A percentile compares a stretch with the other conserved stretches of the same genome.
Evolutionary conservation across 768 basidiomycete genomes (phyloP).

Genomic region (Infundibulicybe gibba): DNA sequence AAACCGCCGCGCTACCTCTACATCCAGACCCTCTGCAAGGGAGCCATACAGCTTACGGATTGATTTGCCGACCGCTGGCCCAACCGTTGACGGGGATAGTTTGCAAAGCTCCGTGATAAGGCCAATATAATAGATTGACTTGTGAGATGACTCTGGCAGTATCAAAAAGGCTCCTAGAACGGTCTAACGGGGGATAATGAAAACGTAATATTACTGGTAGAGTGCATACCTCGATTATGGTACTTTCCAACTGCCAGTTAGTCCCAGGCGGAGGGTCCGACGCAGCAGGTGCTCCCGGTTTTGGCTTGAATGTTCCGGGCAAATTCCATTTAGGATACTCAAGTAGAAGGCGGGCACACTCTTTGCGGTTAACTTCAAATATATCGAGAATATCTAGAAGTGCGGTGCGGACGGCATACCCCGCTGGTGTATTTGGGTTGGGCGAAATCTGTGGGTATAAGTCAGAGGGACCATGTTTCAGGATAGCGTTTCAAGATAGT

Average conservation of each 20-base stretch:
- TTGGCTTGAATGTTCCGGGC: constrained; percentile 81
- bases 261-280: constrained; percentile 51
- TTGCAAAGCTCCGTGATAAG: constrained; percentile 94
- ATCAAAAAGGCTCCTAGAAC: constrained; percentile 72
- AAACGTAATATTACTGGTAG: background rate
- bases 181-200: constrained; percentile 37
- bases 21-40: constrained; percentile 84
- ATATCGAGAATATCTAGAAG: constrained; percentile 80
- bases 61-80: constrained; percentile 94
- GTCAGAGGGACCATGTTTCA: too few relatives aligned
- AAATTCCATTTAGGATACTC: constrained; percentile 84
- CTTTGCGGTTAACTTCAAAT: constrained; percentile 95
- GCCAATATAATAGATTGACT: constrained; percentile 81
- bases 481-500: background rate
- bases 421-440: constrained; percentile 65
- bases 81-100: constrained; percentile 86
- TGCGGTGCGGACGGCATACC: constrained; percentile 75
- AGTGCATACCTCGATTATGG: constrained; percentile 71
- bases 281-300: constrained; percentile 53
- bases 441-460: constrained; percentile 60
- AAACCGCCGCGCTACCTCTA: constrained; percentile 77
- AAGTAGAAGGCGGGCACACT: constrained; percentile 83
- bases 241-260: constrained; percentile 87
- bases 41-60: constrained; percentile 81
- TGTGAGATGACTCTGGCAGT: constrained; percentile 74